These are phyloP conservation scores for Trichoderma atrobrunneum DNA, from an alignment of 2,329 filamentous ascomycete species.

Conservation along the genomic window DNA sequence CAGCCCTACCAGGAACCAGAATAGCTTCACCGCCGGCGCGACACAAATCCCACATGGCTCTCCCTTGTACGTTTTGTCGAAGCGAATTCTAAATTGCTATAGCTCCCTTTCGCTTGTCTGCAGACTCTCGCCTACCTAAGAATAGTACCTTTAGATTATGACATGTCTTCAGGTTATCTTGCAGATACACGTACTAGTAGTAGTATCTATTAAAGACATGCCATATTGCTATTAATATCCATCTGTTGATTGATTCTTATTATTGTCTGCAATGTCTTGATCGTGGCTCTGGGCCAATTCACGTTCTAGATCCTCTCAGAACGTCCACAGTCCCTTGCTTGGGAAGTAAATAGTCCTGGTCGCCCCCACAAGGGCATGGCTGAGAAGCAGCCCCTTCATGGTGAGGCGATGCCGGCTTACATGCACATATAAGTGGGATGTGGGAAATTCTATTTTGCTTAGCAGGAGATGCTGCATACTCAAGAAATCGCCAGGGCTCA, in stretches of 20 bases:
- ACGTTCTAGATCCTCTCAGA: neutral
- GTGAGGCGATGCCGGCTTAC: neutral
- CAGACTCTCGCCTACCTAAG: neutral
- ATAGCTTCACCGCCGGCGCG: constrained; percentile 1
- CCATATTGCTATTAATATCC: neutral
- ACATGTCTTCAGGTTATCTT: neutral
- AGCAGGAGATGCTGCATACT: neutral
- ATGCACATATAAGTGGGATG: neutral
- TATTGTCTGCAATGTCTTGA: neutral
- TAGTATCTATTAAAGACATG: neutral
- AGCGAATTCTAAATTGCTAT: neutral
- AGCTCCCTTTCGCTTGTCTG: neutral
- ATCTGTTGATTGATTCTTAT: neutral
- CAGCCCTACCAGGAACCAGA: constrained; percentile 12
- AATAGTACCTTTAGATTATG: neutral
- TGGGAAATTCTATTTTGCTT: neutral
- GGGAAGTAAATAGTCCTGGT: constrained; percentile 1
- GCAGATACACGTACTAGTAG: neutral
- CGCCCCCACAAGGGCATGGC: neutral
- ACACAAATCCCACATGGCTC: neutral
- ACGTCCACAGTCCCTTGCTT: neutral
- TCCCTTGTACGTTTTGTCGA: neutral
- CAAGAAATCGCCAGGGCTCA: neutral
- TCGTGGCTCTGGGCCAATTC: neutral
- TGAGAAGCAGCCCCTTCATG: neutral